Base-by-base conservation (phyloP, 495 filamentous ascomycete species). In the Chaetomium tenue region DNA sequence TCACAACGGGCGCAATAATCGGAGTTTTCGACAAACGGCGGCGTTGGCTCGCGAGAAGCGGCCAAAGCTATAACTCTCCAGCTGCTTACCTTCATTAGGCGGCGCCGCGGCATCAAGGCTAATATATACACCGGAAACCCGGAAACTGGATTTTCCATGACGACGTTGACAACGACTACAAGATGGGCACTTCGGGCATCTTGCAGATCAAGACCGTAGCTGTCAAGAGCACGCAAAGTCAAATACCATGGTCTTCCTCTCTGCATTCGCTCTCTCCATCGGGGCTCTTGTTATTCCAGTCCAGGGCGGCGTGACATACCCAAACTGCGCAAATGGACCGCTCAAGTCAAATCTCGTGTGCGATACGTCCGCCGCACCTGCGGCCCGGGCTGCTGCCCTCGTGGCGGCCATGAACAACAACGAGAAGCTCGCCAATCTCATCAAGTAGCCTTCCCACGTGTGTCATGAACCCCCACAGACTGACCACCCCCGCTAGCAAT, bases 351-450 rank as follows among this genome's bases (percentile, higher is more conserved):
- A 78, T 59, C 58, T 70, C 13, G 75, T 86, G 12, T 59, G 62
- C 30, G 42, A 64, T 16, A 46, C 28, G 16, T 51, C 33, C 7
- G 58, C 53, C 22, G 23, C 60, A 22, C 55, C 44, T 0, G 20
- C 22, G 2, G 47, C 62, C 63, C 78, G 78, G 30, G 79, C 77
- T 0, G 71, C 75, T 25, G 76, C 77, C 18, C 66, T 80, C 1
- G 75, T 81, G 46, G 66, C 65, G 15, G 75, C 75, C 9, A 77
- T 79, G 77, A 78, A 68, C 39, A 75, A 74, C 23, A 74, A 69
- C 13, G 78, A 81, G 58, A 81, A 81, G 52, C 65, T 78, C 3
- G 68, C 55, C 0, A 81, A 81, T 46, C 69, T 80, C 13, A 74
- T 79, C 16, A 76, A 75, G 57, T 59, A 52, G 39, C 55, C 1